These are phyloP conservation scores for Gillenia trifoliata DNA, from an alignment of 306 rosid species.

Conservation along the genomic window DNA sequence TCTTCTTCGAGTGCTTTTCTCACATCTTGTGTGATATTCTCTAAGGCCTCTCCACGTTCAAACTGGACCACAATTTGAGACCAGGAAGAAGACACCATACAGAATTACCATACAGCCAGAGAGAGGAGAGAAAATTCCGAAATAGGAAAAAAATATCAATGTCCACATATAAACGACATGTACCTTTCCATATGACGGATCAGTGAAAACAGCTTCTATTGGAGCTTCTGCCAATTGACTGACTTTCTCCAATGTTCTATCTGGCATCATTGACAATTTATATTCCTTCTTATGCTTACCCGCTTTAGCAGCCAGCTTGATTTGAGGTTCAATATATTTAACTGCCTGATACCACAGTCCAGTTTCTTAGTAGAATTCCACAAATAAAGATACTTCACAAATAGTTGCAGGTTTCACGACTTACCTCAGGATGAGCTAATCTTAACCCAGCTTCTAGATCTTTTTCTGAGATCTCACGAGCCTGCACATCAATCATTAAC, in stretches of 20 bases:
- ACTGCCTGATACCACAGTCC: conserved; percentile 58
- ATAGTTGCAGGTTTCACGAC: conserved; percentile 20
- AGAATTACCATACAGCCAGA: background rate
- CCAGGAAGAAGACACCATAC: conserved; percentile 5
- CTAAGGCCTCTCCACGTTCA: conserved; percentile 96
- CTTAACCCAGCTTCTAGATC: conserved; percentile 89
- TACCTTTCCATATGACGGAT: conserved; percentile 93
- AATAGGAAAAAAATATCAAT: background rate
- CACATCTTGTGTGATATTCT: conserved; percentile 74
- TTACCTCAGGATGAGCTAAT: conserved; percentile 90
- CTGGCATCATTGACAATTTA: conserved; percentile 79
- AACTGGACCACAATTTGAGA: conserved; percentile 43
- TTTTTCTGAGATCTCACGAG: conserved; percentile 84
- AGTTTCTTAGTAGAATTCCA: conserved; percentile 28
- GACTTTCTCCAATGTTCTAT: conserved; percentile 73
- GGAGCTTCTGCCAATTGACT: conserved; percentile 64
- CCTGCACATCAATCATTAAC: conserved; percentile 96
- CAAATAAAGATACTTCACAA: background rate
- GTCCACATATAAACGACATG: background rate
- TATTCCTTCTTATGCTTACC: conserved; percentile 85
- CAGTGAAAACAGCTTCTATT: conserved; percentile 81
- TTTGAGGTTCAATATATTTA: conserved; percentile 90
- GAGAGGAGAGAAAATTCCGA: background rate
- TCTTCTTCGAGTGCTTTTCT: conserved; percentile 74
- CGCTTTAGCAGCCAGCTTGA: conserved; percentile 80